Percentiles rank a stretch among this genome's conserved stretches.
These are phyloP conservation scores for Saccharomyces jurei DNA, from an alignment of 805 yeast genomes.

Conservation along the genomic window DNA sequence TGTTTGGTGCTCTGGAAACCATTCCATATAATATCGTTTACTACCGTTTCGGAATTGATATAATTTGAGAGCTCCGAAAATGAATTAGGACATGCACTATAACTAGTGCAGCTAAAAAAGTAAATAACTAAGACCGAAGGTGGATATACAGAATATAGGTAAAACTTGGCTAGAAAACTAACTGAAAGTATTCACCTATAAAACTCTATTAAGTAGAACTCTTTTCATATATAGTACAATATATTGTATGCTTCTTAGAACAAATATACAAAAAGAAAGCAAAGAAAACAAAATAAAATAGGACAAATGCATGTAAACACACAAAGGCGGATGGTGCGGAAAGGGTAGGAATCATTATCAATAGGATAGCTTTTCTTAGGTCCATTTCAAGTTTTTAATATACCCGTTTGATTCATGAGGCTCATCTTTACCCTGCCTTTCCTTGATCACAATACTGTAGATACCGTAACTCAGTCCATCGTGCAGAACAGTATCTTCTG, in stretches of 20 bases:
- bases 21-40: not conserved
- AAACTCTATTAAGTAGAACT: not conserved
- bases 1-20: not conserved
- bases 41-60: not conserved
- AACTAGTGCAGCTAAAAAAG: not conserved
- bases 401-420: not conserved
- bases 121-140: not conserved
- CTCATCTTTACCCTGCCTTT: slow-evolving; percentile 7
- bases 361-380: not conserved
- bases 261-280: not conserved
- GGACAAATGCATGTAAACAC: not conserved
- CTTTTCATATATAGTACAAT: not conserved
- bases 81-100: not conserved
- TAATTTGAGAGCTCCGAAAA: not conserved
- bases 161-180: not conserved
- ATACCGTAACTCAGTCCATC: slow-evolving; percentile 73
- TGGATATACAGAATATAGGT: not conserved
- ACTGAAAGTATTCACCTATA: not conserved
- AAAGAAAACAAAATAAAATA: not conserved
- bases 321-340: not conserved
- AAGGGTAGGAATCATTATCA: not conserved
- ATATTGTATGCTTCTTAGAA: not conserved
- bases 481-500: slow-evolving; percentile 35
- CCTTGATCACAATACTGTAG: slow-evolving; percentile 31
- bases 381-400: not conserved